Percentiles rank a stretch among this genome's conserved stretches.
Evolutionary conservation across 2,329 filamentous ascomycete species (phyloP).

Genomic region (Colletotrichum noveboracense): DNA sequence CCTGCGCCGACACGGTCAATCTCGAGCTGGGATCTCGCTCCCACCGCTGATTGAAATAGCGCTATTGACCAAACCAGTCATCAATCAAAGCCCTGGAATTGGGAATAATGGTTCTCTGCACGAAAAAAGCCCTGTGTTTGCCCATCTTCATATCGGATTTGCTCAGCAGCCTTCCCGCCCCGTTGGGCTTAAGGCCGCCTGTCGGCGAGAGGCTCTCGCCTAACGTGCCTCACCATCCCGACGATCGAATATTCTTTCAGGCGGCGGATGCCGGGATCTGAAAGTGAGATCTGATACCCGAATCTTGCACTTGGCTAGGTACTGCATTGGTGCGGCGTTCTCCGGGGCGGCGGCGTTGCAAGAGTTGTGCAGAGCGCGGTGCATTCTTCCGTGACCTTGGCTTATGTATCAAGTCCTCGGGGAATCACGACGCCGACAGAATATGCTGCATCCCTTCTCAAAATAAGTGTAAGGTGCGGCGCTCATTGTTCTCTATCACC

Average conservation of each 20-base stretch:
- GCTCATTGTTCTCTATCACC: not conserved
- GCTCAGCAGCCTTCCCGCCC: not conserved
- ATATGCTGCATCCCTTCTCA: not conserved
- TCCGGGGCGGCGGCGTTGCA: not conserved
- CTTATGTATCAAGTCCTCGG: not conserved
- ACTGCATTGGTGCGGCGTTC: not conserved
- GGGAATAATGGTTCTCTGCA: not conserved
- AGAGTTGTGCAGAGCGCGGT: not conserved
- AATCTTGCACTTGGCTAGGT: not conserved
- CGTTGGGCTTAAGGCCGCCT: not conserved
- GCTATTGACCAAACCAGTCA: not conserved
- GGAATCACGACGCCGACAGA: not conserved
- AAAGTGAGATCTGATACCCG: slow-evolving; percentile 3
- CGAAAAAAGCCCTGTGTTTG: not conserved
- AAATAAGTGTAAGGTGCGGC: not conserved
- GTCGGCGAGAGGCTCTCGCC: not conserved
- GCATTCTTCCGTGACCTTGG: not conserved
- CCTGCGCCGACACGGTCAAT: not conserved
- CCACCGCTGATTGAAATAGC: not conserved
- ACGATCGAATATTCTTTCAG: not conserved
- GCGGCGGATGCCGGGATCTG: not conserved
- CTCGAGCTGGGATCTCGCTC: not conserved
- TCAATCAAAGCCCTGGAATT: not conserved
- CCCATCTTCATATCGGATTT: not conserved
- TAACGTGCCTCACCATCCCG: not conserved